Base-by-base conservation (phyloP, 805 yeast genomes). In the Barnettozyma populi region DNA sequence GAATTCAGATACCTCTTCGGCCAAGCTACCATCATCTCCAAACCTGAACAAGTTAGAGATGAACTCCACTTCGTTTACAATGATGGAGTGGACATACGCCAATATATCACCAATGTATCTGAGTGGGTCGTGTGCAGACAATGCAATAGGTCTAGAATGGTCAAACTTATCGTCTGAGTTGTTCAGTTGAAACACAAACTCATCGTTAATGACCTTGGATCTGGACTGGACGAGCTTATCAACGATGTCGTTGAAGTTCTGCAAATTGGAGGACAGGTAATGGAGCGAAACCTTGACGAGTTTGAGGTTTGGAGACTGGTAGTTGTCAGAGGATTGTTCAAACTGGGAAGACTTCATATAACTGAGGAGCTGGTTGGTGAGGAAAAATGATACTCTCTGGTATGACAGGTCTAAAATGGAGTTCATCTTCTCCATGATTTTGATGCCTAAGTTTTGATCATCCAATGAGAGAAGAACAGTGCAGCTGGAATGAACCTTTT, bases 61-160 rank as follows among this genome's bases (percentile, higher is more conserved):
- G 27, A 84, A 73, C 60, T 94, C 99, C 36, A 81, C 75, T 64
- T 94, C 99, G 65, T 88, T 87, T 4, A 90, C 95, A 27, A 90
- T 82, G 5, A 87, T 75, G 2, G 90, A 79, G 61, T 94, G 97
- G 2, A 90, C 75, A 70, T 86, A 86, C 0, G 98, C 98, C 35
- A 94, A 68, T 29, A 94, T 74, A 61, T 90, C 97, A 23, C 97
- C 95, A 16, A 88, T 71, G 53, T 82, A 90, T 47, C 96, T 72
- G 23, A 82, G 71, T 1, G 97, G 86, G 61, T 92, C 96, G 62
- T 85, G 85, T 0, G 86, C 83, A 8, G 84, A 77, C 39, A 84
- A 66, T 27, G 79, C 74, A 20, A 88, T 71, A 1, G 90, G 86
- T 47, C 68, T 66, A 19, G 64, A 54, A 16, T 57, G 53, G 24